Percentiles rank a stretch among this genome's conserved stretches.
Evolutionary conservation across 2,329 filamentous ascomycete species (phyloP).

Genomic region (Metarhizium anisopliae): DNA sequence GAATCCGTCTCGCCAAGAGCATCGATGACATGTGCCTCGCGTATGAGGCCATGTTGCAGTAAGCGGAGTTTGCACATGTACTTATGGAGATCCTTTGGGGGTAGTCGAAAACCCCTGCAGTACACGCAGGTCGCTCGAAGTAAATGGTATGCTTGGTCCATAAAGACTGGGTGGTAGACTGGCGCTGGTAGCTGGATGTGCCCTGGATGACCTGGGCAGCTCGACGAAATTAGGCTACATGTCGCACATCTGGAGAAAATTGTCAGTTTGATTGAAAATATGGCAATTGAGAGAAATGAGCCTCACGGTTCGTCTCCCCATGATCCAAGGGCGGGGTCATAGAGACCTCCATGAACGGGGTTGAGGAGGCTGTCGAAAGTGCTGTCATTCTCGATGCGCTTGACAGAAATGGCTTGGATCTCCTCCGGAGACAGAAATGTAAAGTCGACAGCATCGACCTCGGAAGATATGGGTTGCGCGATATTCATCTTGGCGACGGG

Average conservation of each 20-base stretch:
- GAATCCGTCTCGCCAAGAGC: constrained; percentile 36
- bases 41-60: constrained; percentile 72
- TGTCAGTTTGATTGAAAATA: constrained; percentile 2
- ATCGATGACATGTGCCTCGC: constrained; percentile 54
- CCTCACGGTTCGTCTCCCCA: constrained; percentile 74
- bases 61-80: constrained; percentile 79
- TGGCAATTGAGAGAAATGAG: constrained; percentile 2
- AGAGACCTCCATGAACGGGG: constrained; percentile 81
- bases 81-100: constrained; percentile 66
- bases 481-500: constrained; percentile 47
- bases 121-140: constrained; percentile 84
- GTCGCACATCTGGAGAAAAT: constrained; percentile 64
- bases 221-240: constrained; percentile 72
- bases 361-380: constrained; percentile 93
- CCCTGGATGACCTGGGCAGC: constrained; percentile 86
- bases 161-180: constrained; percentile 93
- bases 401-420: constrained; percentile 83
- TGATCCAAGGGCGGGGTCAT: constrained; percentile 84
- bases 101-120: constrained; percentile 77
- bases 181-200: constrained; percentile 91
- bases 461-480: constrained; percentile 73
- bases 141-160: constrained; percentile 82
- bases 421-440: constrained; percentile 73
- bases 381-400: constrained; percentile 83
- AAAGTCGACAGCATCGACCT: constrained; percentile 83